These are phyloP conservation scores for Trichomonas vaginalis DNA, from an alignment of 208 protist genomes.

Conservation along the genomic window DNA sequence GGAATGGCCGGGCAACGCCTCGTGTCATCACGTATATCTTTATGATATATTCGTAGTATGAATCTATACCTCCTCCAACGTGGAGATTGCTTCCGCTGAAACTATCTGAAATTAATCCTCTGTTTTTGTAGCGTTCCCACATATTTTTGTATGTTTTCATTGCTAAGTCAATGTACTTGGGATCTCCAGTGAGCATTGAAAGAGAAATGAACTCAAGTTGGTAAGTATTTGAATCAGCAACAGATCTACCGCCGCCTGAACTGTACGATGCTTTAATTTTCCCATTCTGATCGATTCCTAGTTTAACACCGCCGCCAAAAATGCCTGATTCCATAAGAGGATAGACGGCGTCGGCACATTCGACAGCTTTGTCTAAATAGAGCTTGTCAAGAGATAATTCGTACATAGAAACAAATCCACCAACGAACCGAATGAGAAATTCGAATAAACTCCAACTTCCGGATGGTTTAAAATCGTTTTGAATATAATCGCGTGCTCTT, in stretches of 20 bases:
- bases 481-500: not conserved
- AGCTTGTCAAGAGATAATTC: slow-evolving; percentile 42
- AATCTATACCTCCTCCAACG: not conserved
- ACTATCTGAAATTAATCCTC: not conserved
- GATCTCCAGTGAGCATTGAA: not conserved
- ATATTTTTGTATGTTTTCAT: not conserved
- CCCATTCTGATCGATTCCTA: not conserved
- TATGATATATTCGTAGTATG: not conserved
- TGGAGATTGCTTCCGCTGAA: not conserved
- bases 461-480: not conserved
- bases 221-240: not conserved
- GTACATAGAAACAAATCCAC: slow-evolving; percentile 53
- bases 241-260: not conserved
- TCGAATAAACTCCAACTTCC: slow-evolving; percentile 47
- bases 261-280: not conserved
- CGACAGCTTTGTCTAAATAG: slow-evolving; percentile 20
- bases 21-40: not conserved
- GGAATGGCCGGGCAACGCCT: not conserved
- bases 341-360: not conserved
- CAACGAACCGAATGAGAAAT: slow-evolving; percentile 55
- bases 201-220: not conserved
- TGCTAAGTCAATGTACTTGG: not conserved
- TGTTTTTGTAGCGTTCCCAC: not conserved
- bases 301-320: not conserved
- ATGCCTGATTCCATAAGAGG: not conserved